Conservation (phyloP, 192 early-diverging fungal species). For the Globomyces pollinis-pini region DNA sequence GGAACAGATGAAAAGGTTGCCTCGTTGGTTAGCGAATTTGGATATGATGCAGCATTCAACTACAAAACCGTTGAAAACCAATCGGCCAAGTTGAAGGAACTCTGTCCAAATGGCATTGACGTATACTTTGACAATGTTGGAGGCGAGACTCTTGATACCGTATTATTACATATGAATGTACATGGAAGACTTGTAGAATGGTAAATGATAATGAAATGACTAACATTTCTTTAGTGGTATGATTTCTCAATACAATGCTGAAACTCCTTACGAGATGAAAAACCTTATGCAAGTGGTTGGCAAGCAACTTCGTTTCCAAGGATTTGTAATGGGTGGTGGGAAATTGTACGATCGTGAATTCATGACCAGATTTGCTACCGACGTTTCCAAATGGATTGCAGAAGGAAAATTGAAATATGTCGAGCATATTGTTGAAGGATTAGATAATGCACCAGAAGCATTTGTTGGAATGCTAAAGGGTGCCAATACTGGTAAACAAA, state of each 20-base stretch:
- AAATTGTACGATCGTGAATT: conserved; percentile 45
- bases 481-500: conserved; percentile 35
- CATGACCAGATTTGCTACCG: conserved; percentile 26
- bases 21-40: conserved; percentile 54
- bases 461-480: conserved; percentile 40
- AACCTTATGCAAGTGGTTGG: conserved; percentile 49
- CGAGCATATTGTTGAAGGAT: conserved; percentile 49
- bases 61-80: conserved; percentile 70
- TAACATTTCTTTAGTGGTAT: no score
- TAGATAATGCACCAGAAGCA: conserved; percentile 54
- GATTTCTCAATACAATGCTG: conserved; percentile 63
- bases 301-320: conserved; percentile 52
- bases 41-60: conserved; percentile 84
- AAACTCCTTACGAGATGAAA: conserved; percentile 42
- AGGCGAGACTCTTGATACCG: conserved; percentile 71
- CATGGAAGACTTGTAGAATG: conserved; percentile 62
- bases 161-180: conserved; percentile 53
- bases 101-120: conserved; percentile 74
- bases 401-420: conserved; percentile 56
- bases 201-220: no score
- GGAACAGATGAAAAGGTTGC: conserved; percentile 78
- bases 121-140: conserved; percentile 83
- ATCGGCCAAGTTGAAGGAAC: conserved; percentile 42
- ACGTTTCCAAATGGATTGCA: conserved; percentile 50
- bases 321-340: conserved; percentile 56